A percentile compares a stretch with the other conserved stretches of the same genome.
phyloP scores from a whole-genome alignment of 1,139 yeast species.

The Schwanniomyces etchellsii region DNA sequence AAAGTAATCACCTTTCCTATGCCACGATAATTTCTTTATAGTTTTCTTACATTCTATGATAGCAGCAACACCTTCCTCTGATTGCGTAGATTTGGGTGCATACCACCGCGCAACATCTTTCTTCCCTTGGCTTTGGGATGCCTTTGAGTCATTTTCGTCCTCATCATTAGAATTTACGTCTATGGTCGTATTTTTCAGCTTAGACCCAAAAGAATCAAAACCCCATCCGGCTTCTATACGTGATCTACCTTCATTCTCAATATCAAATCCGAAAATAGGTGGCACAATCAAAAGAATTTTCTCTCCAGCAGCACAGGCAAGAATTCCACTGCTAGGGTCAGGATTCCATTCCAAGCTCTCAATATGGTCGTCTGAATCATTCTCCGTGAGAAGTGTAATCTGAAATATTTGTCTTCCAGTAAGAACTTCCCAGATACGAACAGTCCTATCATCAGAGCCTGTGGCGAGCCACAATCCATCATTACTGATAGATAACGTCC shows the following conservation, averaged over 20 bases:
- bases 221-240: slow-evolving; percentile 92
- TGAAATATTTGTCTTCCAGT: slow-evolving; percentile 92
- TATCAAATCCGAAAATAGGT: slow-evolving; percentile 82
- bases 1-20: slow-evolving; percentile 93
- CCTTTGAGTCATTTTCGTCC: slow-evolving; percentile 30
- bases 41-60: slow-evolving; percentile 64
- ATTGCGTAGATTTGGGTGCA: slow-evolving; percentile 65
- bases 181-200: slow-evolving; percentile 36
- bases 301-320: slow-evolving; percentile 85
- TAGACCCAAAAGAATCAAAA: slow-evolving; percentile 68
- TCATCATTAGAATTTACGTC: slow-evolving; percentile 39
- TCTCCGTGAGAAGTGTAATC: slow-evolving; percentile 46
- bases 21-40: slow-evolving; percentile 88
- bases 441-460: slow-evolving; percentile 94
- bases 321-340: slow-evolving; percentile 58
- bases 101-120: slow-evolving; percentile 77
- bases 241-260: slow-evolving; percentile 76
- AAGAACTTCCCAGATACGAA: slow-evolving; percentile 92
- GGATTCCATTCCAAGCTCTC: slow-evolving; percentile 93
- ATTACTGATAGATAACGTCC: slow-evolving; percentile 82
- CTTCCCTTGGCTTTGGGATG: slow-evolving; percentile 29
- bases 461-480: slow-evolving; percentile 94
- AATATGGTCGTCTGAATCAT: slow-evolving; percentile 67
- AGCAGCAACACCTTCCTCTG: slow-evolving; percentile 65
- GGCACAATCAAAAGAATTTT: slow-evolving; percentile 75